Conservation (phyloP, 352 stramenopile genomes). For the Phytophthora hybrid region DNA sequence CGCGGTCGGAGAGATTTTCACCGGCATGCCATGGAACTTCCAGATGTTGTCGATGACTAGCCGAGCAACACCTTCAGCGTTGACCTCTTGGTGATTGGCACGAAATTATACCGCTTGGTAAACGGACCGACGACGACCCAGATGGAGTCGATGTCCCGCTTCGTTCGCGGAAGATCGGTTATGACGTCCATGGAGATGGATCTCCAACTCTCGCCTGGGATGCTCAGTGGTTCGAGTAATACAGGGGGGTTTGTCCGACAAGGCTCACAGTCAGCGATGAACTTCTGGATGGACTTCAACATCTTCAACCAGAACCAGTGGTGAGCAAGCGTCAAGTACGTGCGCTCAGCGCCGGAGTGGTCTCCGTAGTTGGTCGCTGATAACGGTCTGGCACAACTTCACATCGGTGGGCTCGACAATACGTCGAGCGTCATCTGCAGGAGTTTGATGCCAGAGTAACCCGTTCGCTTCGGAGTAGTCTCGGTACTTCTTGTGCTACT, state of each 20-base stretch:
- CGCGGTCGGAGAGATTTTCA: slow-evolving; percentile 24
- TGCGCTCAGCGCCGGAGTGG: slow-evolving; percentile 12
- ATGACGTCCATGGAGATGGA: slow-evolving; percentile 24
- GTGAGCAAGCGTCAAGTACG: slow-evolving; percentile 15
- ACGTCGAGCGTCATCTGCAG: slow-evolving; percentile 8
- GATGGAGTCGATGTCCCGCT: not conserved
- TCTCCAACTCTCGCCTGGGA: slow-evolving; percentile 12
- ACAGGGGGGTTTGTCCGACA: slow-evolving; percentile 20
- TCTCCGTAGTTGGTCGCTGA: slow-evolving; percentile 22
- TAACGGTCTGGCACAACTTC: slow-evolving; percentile 11
- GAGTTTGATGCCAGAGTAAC: slow-evolving; percentile 2
- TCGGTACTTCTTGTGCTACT: slow-evolving; percentile 3
- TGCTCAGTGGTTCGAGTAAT: slow-evolving; percentile 10
- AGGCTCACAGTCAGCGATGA: slow-evolving; percentile 22
- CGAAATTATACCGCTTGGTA: slow-evolving; percentile 17
- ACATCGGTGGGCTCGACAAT: slow-evolving; percentile 22
- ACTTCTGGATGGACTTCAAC: slow-evolving; percentile 21
- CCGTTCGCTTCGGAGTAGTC: not conserved
- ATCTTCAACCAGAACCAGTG: slow-evolving; percentile 21
- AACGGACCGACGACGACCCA: slow-evolving; percentile 30
- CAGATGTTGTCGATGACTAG: slow-evolving; percentile 25
- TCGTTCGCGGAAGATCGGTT: slow-evolving; percentile 10
- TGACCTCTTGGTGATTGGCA: slow-evolving; percentile 7
- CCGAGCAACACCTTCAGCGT: slow-evolving; percentile 8
- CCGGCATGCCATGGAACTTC: slow-evolving; percentile 11